These are phyloP conservation scores for Populus hybrid DNA, from an alignment of 441 rosid genomes.

Conservation along the genomic window DNA sequence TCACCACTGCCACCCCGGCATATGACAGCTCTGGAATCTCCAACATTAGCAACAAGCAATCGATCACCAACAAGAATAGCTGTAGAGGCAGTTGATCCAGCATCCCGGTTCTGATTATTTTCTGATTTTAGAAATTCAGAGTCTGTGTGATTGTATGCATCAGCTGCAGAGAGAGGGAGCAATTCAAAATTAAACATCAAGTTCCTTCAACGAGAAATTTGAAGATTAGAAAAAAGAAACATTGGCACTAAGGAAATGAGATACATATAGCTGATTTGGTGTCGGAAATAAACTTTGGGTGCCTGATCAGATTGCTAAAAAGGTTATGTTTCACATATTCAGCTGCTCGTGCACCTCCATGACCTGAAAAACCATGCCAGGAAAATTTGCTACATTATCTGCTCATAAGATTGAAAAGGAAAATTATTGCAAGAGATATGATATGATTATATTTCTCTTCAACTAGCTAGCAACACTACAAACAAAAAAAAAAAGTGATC, in stretches of 20 bases:
- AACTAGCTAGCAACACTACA: background rate
- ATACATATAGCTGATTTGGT: conserved; percentile 91
- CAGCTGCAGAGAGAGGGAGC: conserved; percentile 48
- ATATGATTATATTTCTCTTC: background rate
- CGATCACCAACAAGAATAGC: conserved; percentile 96
- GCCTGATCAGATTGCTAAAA: conserved; percentile 89
- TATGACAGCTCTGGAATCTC: conserved; percentile 97
- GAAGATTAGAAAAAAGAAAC: background rate
- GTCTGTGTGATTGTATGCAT: conserved; percentile 91
- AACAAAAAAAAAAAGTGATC: background rate
- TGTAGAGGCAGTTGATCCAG: conserved; percentile 99
- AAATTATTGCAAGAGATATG: background rate
- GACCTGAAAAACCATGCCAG: conserved; percentile 56
- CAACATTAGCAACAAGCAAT: conserved; percentile 96
- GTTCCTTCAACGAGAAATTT: conserved; percentile 10
- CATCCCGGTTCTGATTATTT: conserved; percentile 88
- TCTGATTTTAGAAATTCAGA: conserved; percentile 88
- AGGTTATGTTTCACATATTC: conserved; percentile 95
- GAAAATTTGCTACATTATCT: conserved; percentile 8
- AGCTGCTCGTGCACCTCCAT: conserved; percentile 99
- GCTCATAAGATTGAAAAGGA: background rate
- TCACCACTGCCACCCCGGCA: conserved; percentile 94
- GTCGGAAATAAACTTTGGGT: conserved; percentile 96
- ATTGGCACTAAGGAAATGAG: conserved; percentile 7
- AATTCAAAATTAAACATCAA: conserved; percentile 13